Base-by-base conservation (phyloP, 2,329 filamentous ascomycete genomes). In the Talaromyces sp. region DNA sequence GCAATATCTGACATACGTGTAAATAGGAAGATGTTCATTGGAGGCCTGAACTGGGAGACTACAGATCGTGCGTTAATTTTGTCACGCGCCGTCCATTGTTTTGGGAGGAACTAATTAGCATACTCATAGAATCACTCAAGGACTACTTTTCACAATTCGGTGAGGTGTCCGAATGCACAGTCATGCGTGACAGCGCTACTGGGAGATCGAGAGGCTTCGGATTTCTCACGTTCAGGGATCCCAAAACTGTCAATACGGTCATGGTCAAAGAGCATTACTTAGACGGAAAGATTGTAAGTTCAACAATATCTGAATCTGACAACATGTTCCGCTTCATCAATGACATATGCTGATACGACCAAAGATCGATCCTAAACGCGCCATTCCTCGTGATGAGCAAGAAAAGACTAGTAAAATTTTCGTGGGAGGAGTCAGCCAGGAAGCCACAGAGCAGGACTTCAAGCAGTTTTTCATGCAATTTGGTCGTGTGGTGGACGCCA, bases 201-300 rank as follows among this genome's bases (percentile, higher is more conserved):
- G 95, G 95, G 48, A 88, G 95, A 66, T 98, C 95, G 33, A 87
- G 95, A 77, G 95, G 95, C 25, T 99, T 99, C 71, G 95, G 95
- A 33, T 99, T 99, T 79, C 83, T 99, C 66, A 99, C 95, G 0
- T 99, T 99, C 83, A 96, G 91, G 75, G 95, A 99, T 73, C 90
- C 95, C 55, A 96, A 96, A 80, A 96, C 92, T 3, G 95, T 99
- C 68, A 99, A 99, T 75, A 96, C 92, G 68, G 95, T 99, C 67
- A 99, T 99, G 95, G 95, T 99, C 66, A 99, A 99, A 79, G 95
- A 99, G 75, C 95, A 99, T 76, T 96, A 93, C 70, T 84, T 99
- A 23, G 95, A 99, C 74, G 95, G 95, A 66, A 99, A 99, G 79
- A 97, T 99, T 76, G 95, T 98, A 84, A 82, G 91, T 64, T 21